Base-by-base conservation (phyloP, 345 rosid genomes). In the Pugionium cornutum region DNA sequence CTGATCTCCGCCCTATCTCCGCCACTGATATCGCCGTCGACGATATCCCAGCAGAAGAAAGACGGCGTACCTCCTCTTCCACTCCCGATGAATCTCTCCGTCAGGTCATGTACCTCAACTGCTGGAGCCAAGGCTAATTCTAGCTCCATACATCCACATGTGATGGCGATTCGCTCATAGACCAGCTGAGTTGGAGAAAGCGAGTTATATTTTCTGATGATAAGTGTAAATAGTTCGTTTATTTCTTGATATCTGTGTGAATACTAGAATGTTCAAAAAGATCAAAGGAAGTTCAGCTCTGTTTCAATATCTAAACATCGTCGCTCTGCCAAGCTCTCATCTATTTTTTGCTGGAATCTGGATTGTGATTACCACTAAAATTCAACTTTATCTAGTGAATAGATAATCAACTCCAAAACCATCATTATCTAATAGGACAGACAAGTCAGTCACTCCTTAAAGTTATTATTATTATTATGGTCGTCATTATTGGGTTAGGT, bases 31-130 rank as follows among this genome's bases (percentile, higher is more conserved):
- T 81, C 1, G 36, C 75, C 27, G 82, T 81, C 0, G 61, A 71
- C 0, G n/a, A 26, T 7, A 6, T 58, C 35, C 63, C 58, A 0
- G 4, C 57, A 0, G 79, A 65, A 8, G 75, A 75, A 3, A 69
- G 64, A 44, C 67, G 53, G 1, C 67, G 56, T 18, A 55, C 68
- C 9, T 70, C 84, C 54, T 41, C 75, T 65, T 46, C 75, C 28
- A 67, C 83, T 62, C 32, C 74, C 2, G 98, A 92, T 8, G 98
- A 89, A 48, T 83, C 97, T 8, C 51, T 89, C 64, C 86, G 83
- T 11, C 84, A 73, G 41, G 92, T 89, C 52, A 92, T 92, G 98
- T 88, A 84, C 83, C 67, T 92, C 36, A 89, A 79, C 64, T 92
- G 98, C 77, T 91, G 98, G 98, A 88, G 91, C 26, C 96, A 84